phyloP scores from a whole-genome alignment of 2,329 filamentous ascomycete species.

The Camptophora hylomeconis region DNA sequence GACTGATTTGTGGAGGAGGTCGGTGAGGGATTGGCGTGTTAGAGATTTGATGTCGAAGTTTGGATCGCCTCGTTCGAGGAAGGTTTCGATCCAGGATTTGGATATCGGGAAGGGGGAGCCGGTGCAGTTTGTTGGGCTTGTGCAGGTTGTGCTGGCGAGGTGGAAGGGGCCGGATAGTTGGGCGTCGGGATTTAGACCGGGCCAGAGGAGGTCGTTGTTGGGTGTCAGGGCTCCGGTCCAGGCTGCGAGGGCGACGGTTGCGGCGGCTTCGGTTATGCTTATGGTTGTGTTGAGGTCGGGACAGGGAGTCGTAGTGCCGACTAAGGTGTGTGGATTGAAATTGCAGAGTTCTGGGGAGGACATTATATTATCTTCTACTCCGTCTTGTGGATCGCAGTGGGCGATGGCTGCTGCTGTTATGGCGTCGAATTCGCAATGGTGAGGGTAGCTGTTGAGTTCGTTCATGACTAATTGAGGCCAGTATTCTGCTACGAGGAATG shows the following conservation, averaged over 20 bases:
- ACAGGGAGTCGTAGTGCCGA: conserved; percentile 3
- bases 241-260: conserved; percentile 19
- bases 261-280: conserved; percentile 19
- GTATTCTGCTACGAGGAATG: conserved; percentile 1
- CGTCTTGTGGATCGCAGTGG: conserved; percentile 16
- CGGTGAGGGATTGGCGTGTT: conserved; percentile 16
- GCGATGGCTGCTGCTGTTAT: conserved; percentile 22
- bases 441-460: conserved; percentile 7
- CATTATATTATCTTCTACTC: conserved; percentile 15
- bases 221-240: conserved; percentile 21
- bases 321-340: conserved; percentile 8
- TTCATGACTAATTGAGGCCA: conserved; percentile 15
- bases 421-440: conserved; percentile 22
- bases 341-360: conserved; percentile 5
- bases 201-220: conserved; percentile 21
- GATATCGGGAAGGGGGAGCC: conserved; percentile 20
- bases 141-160: conserved; percentile 19
- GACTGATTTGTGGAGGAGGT: conserved; percentile 17
- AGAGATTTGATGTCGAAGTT: conserved; percentile 21
- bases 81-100: conserved; percentile 22
- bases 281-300: conserved; percentile 7
- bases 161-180: background rate
- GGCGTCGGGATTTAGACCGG: conserved; percentile 20
- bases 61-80: conserved; percentile 21
- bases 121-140: conserved; percentile 15